phyloP scores from a whole-genome alignment of 179 eudicot genomes.

The Gypsophila paniculata region DNA sequence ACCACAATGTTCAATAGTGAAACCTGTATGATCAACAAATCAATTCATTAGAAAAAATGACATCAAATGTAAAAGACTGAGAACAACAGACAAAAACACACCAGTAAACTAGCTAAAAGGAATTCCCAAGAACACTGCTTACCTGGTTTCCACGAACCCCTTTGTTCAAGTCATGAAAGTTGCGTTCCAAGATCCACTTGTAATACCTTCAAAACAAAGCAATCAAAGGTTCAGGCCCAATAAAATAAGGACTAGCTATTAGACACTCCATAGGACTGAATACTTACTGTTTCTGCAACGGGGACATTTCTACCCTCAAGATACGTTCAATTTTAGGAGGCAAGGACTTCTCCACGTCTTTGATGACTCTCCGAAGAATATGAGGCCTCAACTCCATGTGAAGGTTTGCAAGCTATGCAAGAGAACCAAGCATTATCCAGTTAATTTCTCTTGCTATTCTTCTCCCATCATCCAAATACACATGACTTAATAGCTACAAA shows the following conservation, averaged over 20 bases:
- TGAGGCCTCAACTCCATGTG: conserved; percentile 99
- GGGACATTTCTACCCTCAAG: conserved; percentile 98
- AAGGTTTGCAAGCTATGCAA: conserved; percentile 83
- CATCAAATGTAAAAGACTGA: neutral
- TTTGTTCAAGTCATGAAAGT: conserved; percentile 93
- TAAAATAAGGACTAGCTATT: neutral
- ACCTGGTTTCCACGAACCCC: conserved; percentile 99
- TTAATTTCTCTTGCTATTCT: neutral
- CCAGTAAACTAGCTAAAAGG: neutral
- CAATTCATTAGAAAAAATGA: conserved; percentile 5
- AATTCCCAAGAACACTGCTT: conserved; percentile 12
- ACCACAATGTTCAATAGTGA: conserved; percentile 96
- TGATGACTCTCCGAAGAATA: conserved; percentile 92
- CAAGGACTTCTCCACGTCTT: conserved; percentile 98
- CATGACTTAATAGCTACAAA: neutral
- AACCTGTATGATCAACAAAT: conserved; percentile 50
- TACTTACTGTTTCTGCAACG: conserved; percentile 93
- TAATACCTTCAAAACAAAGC: conserved; percentile 58
- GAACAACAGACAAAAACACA: neutral
- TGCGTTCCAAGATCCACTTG: conserved; percentile 98
- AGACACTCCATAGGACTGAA: conserved; percentile 4
- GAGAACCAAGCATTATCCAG: conserved; percentile 21
- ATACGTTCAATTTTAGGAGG: conserved; percentile 99
- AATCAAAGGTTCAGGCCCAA: conserved; percentile 2
- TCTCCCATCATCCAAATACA: neutral